Evolutionary conservation across 352 stramenopile genomes (phyloP).

Genomic region (Phytophthora aleatoria): DNA sequence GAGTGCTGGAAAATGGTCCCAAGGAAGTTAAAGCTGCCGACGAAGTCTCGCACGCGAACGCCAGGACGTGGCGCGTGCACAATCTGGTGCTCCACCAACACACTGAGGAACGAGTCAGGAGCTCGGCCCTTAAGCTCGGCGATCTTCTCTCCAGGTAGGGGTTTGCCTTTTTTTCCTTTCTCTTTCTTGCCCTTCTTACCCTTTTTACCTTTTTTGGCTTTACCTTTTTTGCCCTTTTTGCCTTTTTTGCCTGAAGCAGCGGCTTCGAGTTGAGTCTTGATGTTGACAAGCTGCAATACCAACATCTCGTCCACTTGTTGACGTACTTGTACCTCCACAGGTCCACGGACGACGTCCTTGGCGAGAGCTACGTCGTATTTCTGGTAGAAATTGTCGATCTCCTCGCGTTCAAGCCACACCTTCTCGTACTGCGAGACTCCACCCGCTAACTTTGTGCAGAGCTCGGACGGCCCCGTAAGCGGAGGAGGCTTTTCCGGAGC

Average conservation of each 20-base stretch:
- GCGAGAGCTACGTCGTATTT: slow-evolving; percentile 93
- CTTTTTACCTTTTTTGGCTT: slow-evolving; percentile 63
- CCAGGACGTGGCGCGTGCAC: slow-evolving; percentile 62
- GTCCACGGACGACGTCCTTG: slow-evolving; percentile 89
- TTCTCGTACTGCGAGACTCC: slow-evolving; percentile 77
- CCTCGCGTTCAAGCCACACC: slow-evolving; percentile 89
- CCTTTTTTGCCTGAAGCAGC: slow-evolving; percentile 75
- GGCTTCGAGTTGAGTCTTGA: slow-evolving; percentile 89
- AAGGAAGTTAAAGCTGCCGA: slow-evolving; percentile 93
- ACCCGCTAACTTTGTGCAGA: slow-evolving; percentile 77
- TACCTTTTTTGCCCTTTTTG: slow-evolving; percentile 75
- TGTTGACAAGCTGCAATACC: slow-evolving; percentile 93
- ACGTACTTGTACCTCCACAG: slow-evolving; percentile 87
- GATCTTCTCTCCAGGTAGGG: slow-evolving; percentile 92
- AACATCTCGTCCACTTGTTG: slow-evolving; percentile 95
- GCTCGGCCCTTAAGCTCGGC: slow-evolving; percentile 90
- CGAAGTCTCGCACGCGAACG: slow-evolving; percentile 74
- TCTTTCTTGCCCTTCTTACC: slow-evolving; percentile 56
- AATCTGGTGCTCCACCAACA: slow-evolving; percentile 90
- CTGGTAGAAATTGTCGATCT: slow-evolving; percentile 92
- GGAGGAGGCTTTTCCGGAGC: slow-evolving; percentile 82
- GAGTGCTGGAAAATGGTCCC: slow-evolving; percentile 74
- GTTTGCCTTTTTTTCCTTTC: slow-evolving; percentile 67
- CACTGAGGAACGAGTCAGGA: slow-evolving; percentile 89
- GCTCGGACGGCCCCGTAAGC: slow-evolving; percentile 86